Percentiles rank a stretch among this genome's conserved stretches.
These are phyloP conservation scores for Canariomyces notabilis DNA, from an alignment of 2,329 filamentous ascomycete species.

Conservation along the genomic window DNA sequence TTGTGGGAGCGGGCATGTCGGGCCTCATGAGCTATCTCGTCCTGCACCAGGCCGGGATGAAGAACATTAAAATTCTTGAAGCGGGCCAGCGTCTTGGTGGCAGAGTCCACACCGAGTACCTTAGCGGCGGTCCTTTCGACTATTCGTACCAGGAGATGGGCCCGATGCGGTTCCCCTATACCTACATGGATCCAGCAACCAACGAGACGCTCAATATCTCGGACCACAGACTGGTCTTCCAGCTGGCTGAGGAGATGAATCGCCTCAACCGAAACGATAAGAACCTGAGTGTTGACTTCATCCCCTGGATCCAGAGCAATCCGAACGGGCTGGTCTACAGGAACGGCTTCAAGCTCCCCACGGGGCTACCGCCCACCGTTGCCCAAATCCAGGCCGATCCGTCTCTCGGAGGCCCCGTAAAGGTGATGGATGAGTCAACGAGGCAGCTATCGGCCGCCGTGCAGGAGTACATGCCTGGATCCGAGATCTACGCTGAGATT, in stretches of 20 bases:
- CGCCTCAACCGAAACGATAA: conserved; percentile 48
- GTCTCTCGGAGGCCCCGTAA: conserved; percentile 31
- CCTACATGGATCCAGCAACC: conserved; percentile 39
- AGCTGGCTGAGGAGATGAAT: conserved; percentile 57
- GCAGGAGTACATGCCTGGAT: conserved; percentile 31
- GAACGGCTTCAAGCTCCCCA: conserved; percentile 23
- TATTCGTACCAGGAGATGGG: conserved; percentile 65
- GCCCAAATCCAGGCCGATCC: conserved; percentile 44
- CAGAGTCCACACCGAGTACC: conserved; percentile 58
- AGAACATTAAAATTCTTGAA: conserved; percentile 59
- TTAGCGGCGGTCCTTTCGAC: conserved; percentile 53
- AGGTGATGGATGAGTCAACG: conserved; percentile 32
- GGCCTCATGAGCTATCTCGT: conserved; percentile 55
- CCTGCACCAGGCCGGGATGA: conserved; percentile 49
- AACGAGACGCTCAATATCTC: conserved; percentile 55
- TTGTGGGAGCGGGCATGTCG: conserved; percentile 61
- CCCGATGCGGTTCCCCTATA: conserved; percentile 59
- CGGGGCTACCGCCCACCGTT: conserved; percentile 49
- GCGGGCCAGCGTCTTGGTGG: conserved; percentile 57
- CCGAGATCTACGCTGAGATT: conserved; percentile 34
- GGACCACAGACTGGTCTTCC: conserved; percentile 61
- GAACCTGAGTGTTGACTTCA: conserved; percentile 53
- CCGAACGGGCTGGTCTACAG: conserved; percentile 44
- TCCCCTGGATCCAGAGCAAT: conserved; percentile 55
- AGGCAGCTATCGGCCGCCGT: conserved; percentile 34